phyloP scores from a whole-genome alignment of 2,329 filamentous ascomycete species.

The Diaporthe batatas region DNA sequence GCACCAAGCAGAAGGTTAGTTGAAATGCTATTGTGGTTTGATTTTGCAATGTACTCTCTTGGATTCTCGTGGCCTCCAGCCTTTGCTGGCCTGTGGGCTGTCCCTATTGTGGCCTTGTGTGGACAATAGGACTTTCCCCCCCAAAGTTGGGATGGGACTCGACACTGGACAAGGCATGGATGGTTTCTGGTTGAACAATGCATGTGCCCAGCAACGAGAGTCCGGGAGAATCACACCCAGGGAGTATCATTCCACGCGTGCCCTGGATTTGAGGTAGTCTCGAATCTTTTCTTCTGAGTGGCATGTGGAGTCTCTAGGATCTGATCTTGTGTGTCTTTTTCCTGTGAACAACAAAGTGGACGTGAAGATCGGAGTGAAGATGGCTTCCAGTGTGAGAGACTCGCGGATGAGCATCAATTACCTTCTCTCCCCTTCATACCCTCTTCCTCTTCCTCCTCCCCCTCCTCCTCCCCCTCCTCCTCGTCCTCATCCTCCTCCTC shows the following conservation, averaged over 20 bases:
- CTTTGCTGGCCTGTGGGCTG: neutral
- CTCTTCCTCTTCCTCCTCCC: neutral
- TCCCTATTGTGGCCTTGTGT: constrained; percentile 20
- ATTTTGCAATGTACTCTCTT: neutral
- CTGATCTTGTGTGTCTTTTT: neutral
- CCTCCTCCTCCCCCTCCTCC: constrained; percentile 10
- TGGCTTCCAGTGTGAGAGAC: constrained; percentile 11
- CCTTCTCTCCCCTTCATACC: neutral
- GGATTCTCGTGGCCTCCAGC: neutral
- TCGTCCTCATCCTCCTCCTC: constrained; percentile 10
- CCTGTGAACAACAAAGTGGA: constrained; percentile 1
- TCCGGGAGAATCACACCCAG: neutral
- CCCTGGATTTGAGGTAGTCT: neutral
- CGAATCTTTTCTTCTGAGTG: neutral
- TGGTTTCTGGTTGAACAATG: neutral
- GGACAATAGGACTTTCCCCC: constrained; percentile 9
- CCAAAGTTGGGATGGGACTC: constrained; percentile 25
- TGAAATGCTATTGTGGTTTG: neutral
- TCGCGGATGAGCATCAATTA: constrained; percentile 18
- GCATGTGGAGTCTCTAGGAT: neutral
- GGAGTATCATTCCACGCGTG: neutral
- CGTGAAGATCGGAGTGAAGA: neutral
- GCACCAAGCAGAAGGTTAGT: constrained; percentile 42
- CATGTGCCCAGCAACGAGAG: neutral
- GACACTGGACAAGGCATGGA: neutral